Percentiles rank a stretch among this genome's conserved stretches.
Conservation (phyloP, 805 yeast species). For the Tetrapisispora pingtungensis region DNA sequence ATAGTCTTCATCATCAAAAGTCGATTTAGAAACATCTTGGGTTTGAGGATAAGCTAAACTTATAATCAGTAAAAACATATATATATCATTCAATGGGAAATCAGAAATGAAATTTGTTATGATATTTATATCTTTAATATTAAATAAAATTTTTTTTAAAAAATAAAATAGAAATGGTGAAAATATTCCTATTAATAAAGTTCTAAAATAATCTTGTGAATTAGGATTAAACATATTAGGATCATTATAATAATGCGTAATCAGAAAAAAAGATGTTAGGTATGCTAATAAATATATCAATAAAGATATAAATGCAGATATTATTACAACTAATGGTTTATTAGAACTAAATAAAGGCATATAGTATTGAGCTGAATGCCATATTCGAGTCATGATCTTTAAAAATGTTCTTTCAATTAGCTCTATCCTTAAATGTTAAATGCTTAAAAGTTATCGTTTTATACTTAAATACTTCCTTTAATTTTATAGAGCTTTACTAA, state of each 20-base stretch:
- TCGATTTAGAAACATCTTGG: constrained; percentile 12
- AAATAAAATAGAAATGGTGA: constrained; percentile 29
- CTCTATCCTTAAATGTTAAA: too few species aligned
- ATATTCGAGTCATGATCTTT: constrained; percentile 6
- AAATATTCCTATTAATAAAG: constrained; percentile 28
- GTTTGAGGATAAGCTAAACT: constrained; percentile 34
- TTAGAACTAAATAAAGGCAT: constrained; percentile 30
- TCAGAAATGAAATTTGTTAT: constrained; percentile 25
- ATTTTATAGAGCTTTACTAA: too few species aligned
- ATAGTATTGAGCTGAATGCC: constrained; percentile 25
- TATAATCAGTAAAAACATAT: constrained; percentile 29
- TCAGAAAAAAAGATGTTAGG: constrained; percentile 16
- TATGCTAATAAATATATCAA: constrained; percentile 13
- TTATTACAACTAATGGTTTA: constrained; percentile 16
- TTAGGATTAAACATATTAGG: constrained; percentile 29
- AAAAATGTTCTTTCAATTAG: neutral
- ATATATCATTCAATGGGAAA: constrained; percentile 29
- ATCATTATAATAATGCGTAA: constrained; percentile 17
- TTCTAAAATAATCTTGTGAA: constrained; percentile 32
- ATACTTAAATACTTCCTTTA: too few species aligned
- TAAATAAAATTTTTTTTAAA: constrained; percentile 22
- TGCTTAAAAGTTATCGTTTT: too few species aligned
- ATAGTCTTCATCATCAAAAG: neutral
- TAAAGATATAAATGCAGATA: constrained; percentile 7
- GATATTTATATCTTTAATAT: constrained; percentile 21